Evolutionary conservation across 2,329 filamentous ascomycete species (phyloP).

Genomic region (Fusarium staphyleae): DNA sequence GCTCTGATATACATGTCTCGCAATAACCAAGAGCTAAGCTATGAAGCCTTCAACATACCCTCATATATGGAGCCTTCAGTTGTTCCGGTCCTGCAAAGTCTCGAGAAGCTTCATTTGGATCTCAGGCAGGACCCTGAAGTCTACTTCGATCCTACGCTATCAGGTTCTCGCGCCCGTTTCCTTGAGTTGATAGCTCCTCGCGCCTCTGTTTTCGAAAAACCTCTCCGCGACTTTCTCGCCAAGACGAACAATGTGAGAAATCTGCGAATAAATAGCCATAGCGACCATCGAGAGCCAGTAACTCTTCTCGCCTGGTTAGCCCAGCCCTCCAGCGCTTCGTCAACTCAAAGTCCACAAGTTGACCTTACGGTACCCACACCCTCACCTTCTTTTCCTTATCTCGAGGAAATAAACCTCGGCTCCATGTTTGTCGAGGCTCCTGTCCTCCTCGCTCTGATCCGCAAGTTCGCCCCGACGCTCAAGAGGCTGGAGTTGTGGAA

Average conservation of each 20-base stretch:
- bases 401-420: constrained; percentile 56
- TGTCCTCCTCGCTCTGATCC: constrained; percentile 46
- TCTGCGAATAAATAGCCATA: constrained; percentile 57
- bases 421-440: constrained; percentile 42
- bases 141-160: background rate
- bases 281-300: constrained; percentile 13
- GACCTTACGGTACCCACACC: background rate
- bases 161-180: too few relatives aligned
- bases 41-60: constrained; percentile 57
- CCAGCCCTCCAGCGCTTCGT: constrained; percentile 3
- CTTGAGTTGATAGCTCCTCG: too few relatives aligned
- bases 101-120: constrained; percentile 53
- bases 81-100: constrained; percentile 51
- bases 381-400: constrained; percentile 43
- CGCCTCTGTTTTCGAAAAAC: background rate
- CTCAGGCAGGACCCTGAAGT: constrained; percentile 1
- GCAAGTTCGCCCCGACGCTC: constrained; percentile 55
- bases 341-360: background rate
- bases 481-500: constrained; percentile 55
- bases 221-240: constrained; percentile 39
- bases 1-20: constrained; percentile 58
- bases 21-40: constrained; percentile 42
- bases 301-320: constrained; percentile 52
- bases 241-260: constrained; percentile 53
- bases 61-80: constrained; percentile 48